These are phyloP conservation scores for Coemansia biformis DNA, from an alignment of 192 early-diverging fungal species.

Conservation along the genomic window DNA sequence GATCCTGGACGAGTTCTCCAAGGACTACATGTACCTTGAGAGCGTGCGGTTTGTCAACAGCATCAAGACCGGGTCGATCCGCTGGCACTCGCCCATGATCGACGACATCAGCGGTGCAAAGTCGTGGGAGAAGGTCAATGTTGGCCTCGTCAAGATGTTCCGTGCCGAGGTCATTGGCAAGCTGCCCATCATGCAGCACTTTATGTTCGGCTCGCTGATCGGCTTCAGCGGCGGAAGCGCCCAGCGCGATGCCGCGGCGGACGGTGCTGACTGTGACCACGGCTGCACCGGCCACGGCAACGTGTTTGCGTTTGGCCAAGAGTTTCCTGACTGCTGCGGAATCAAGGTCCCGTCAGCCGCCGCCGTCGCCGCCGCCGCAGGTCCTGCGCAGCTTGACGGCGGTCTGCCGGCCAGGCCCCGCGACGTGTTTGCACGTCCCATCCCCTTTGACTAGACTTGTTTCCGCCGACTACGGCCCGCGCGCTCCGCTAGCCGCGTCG, in stretches of 20 bases:
- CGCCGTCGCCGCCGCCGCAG: conserved; percentile 26
- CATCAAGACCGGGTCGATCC: conserved; percentile 68
- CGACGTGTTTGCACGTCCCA: conserved; percentile 31
- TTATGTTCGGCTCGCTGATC: conserved; percentile 80
- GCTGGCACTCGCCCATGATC: conserved; percentile 91
- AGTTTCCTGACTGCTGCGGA: conserved; percentile 52
- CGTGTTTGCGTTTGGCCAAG: conserved; percentile 50
- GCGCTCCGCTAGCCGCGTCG: too few relatives aligned
- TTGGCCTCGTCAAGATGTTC: conserved; percentile 94
- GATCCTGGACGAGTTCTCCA: conserved; percentile 80
- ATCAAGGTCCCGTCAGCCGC: conserved; percentile 53
- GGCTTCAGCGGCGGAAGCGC: conserved; percentile 55
- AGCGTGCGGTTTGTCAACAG: conserved; percentile 86
- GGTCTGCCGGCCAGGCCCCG: conserved; percentile 13
- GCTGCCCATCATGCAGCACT: conserved; percentile 95
- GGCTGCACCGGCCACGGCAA: conserved; percentile 37
- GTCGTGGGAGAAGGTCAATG: conserved; percentile 85
- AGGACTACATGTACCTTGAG: conserved; percentile 93
- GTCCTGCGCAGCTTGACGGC: conserved; percentile 10
- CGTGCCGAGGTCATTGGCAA: conserved; percentile 84
- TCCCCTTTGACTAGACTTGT: conserved; percentile 45
- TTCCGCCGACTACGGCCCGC: background rate
- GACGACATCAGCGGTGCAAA: conserved; percentile 88
- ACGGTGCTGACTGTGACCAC: conserved; percentile 12
- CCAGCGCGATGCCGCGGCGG: conserved; percentile 1